These are phyloP conservation scores for Penicillium ucsense DNA, from an alignment of 495 filamentous ascomycete species.

Conservation along the genomic window DNA sequence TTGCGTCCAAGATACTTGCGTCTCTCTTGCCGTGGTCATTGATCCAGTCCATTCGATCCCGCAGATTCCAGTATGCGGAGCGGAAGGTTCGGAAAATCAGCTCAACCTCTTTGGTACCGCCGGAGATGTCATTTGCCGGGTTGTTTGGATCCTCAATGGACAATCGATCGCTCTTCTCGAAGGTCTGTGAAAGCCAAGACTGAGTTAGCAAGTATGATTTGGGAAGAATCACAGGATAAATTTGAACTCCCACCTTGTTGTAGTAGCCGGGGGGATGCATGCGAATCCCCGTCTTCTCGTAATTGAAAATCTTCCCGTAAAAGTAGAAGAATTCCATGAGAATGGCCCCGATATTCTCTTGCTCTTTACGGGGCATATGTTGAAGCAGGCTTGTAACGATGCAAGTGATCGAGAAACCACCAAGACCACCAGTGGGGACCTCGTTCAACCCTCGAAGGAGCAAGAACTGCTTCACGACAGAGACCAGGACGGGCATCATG, in stretches of 20 bases:
- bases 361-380: slow-evolving; percentile 54
- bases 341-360: slow-evolving; percentile 63
- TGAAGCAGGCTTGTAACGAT: slow-evolving; percentile 82
- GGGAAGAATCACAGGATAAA: too few relatives aligned
- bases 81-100: slow-evolving; percentile 56
- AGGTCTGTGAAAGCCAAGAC: not conserved
- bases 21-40: slow-evolving; percentile 2
- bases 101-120: slow-evolving; percentile 57
- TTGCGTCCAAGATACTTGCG: slow-evolving; percentile 50
- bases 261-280: slow-evolving; percentile 61
- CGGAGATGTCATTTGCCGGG: slow-evolving; percentile 71
- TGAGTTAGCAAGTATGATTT: too few relatives aligned
- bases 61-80: slow-evolving; percentile 39
- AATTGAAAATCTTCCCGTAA: slow-evolving; percentile 74
- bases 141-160: slow-evolving; percentile 87
- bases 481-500: slow-evolving; percentile 71
- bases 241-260: slow-evolving; percentile 50
- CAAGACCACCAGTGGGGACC: slow-evolving; percentile 81
- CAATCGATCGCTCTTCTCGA: slow-evolving; percentile 41
- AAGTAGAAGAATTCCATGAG: slow-evolving; percentile 80
- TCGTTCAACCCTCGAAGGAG: slow-evolving; percentile 85
- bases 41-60: slow-evolving; percentile 2
- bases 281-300: slow-evolving; percentile 55
- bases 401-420: slow-evolving; percentile 88
- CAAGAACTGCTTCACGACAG: slow-evolving; percentile 85